phyloP scores from a whole-genome alignment of 2,329 filamentous ascomycete species.

The Cordyceps fumosorosea region DNA sequence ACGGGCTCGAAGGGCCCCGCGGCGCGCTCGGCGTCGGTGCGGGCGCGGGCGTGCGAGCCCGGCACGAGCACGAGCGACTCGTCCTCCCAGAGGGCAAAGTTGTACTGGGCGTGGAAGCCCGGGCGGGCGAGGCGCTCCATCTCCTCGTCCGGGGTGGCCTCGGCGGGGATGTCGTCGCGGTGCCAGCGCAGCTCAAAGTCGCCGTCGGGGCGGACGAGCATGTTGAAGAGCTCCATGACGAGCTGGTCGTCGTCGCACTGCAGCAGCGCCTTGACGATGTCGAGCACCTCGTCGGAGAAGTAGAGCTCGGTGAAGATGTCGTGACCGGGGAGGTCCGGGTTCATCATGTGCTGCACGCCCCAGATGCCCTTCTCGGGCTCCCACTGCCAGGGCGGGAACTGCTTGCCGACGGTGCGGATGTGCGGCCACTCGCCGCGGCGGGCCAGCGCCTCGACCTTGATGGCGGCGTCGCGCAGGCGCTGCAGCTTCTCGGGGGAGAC shows the following conservation, averaged over 20 bases:
- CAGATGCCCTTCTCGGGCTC: constrained; percentile 63
- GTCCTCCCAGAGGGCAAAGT: constrained; percentile 73
- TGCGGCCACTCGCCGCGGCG: constrained; percentile 71
- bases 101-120: constrained; percentile 78
- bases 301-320: constrained; percentile 61
- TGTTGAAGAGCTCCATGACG: constrained; percentile 83
- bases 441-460: constrained; percentile 51
- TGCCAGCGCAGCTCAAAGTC: constrained; percentile 80
- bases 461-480: constrained; percentile 53
- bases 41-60: constrained; percentile 63
- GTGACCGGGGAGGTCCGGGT: constrained; percentile 60
- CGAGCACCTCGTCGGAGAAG: constrained; percentile 60
- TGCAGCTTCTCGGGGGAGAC: constrained; percentile 50
- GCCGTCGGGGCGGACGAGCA: constrained; percentile 65
- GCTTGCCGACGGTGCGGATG: constrained; percentile 78
- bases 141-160: constrained; percentile 62
- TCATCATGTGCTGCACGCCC: constrained; percentile 81
- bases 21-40: constrained; percentile 61
- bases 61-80: constrained; percentile 69
- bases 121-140: constrained; percentile 49
- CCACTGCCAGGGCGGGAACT: constrained; percentile 81
- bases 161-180: constrained; percentile 70
- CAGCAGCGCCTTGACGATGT: constrained; percentile 59
- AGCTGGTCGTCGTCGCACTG: constrained; percentile 52
- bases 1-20: constrained; percentile 58